Evolutionary conservation across 805 yeast genomes (phyloP), one percentile per base, ranked within the genome.

Genomic region (Cyberlindnera mrakii): DNA sequence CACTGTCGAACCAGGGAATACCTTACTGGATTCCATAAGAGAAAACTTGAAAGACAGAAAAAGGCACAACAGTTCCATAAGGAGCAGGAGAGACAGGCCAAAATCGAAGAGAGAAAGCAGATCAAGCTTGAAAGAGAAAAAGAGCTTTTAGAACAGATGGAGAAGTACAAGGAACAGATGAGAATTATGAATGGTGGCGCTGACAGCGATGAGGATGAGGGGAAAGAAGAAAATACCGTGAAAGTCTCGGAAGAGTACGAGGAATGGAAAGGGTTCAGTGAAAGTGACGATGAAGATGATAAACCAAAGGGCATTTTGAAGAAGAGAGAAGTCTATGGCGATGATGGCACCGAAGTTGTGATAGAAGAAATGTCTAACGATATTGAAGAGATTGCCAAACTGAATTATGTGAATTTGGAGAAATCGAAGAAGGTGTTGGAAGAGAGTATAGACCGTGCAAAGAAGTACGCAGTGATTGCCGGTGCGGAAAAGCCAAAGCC

Each of bases 21-120:
- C 62, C 67, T 91, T 52, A 91, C 97, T 3, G 99, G 99, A 33
- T 91, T 91, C 63, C 98, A 93, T 64, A 91, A 91, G 66, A 77
- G 99, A 58, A 91, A 91, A 61, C 61, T 91, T 15, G 85, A 85
- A 57, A 75, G 98, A 62, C 85, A 85, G 65, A 90, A 88, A 66
- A 80, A 82, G 50, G 98, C 97, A 0, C 80, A 78, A 52, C 86
- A 77, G 46, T 80, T 71, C 54, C 77, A 76, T 40, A 80, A 82
- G 53, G 96, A 90, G 59, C 85, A 82, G 58, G 93, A 83, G 5
- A 72, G 90, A 44, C 67, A 77, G 50, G 80, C 79, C 2, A 77
- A 77, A 53, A 71, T 88, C 10, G 95, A 84, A 52, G 96, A 86
- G 57, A 75, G 97, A 46, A 77, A 80, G 51, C 70, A 72, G 47